Percentiles rank a stretch among this genome's conserved stretches.
phyloP scores from a whole-genome alignment of 208 protist species.

The Leishmania martiniquensis region DNA sequence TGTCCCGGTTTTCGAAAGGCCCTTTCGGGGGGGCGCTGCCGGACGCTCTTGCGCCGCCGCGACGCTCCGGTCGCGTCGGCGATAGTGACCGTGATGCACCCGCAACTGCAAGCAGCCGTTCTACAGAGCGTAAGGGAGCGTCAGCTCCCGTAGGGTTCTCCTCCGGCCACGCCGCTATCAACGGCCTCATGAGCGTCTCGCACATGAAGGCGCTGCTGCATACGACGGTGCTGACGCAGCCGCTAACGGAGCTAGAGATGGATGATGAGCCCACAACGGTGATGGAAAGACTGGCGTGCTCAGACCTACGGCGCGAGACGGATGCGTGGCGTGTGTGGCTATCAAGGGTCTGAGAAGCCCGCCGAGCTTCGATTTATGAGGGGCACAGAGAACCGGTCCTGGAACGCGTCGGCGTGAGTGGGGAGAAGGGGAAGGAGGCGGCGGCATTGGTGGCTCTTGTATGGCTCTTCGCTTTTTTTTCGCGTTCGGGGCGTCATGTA shows the following conservation, averaged over 20 bases:
- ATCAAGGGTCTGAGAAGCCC: constrained; percentile 38
- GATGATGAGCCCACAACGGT: constrained; percentile 50
- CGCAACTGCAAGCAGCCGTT: background rate
- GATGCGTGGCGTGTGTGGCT: constrained; percentile 75
- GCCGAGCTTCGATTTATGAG: background rate
- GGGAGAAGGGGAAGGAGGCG: background rate
- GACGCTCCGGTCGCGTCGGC: background rate
- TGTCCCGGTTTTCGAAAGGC: constrained; percentile 16
- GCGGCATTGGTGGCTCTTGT: background rate
- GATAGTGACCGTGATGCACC: background rate
- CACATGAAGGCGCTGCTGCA: constrained; percentile 61
- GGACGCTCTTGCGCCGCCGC: background rate
- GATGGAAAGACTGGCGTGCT: constrained; percentile 48
- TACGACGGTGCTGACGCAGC: constrained; percentile 41
- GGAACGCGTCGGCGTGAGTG: background rate
- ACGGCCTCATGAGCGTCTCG: constrained; percentile 38
- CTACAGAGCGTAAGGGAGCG: background rate
- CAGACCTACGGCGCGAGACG: constrained; percentile 68
- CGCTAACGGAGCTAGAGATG: constrained; percentile 60
- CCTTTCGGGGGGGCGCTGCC: constrained; percentile 6
- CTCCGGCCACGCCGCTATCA: background rate
- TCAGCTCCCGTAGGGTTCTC: background rate
- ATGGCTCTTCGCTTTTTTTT: background rate
- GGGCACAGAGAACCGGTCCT: background rate
- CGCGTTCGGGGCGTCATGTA: background rate